Percentiles rank a stretch among this genome's conserved stretches.
phyloP scores from a whole-genome alignment of 2,329 filamentous ascomycete species.

The Albifimbria verrucaria region DNA sequence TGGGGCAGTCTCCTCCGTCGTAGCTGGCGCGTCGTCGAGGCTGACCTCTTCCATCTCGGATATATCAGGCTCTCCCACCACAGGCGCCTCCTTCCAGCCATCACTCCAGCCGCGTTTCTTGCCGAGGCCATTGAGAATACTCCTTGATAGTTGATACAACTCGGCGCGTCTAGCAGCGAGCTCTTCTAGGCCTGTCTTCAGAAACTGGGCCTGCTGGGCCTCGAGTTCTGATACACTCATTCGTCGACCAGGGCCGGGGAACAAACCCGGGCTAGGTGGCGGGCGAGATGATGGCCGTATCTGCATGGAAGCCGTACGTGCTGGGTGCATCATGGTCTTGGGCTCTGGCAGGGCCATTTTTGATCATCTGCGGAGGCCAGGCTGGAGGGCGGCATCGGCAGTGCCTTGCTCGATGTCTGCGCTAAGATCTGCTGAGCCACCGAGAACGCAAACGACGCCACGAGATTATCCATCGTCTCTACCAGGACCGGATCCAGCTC shows the following conservation, averaged over 20 bases:
- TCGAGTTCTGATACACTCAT: slow-evolving; percentile 36
- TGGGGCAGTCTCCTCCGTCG: slow-evolving; percentile 8
- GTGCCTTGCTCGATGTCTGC: slow-evolving; percentile 67
- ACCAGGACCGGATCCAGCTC: slow-evolving; percentile 33
- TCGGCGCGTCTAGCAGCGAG: slow-evolving; percentile 81
- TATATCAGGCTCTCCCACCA: slow-evolving; percentile 41
- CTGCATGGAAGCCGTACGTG: slow-evolving; percentile 59
- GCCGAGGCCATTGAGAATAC: slow-evolving; percentile 72
- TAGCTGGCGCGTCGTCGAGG: slow-evolving; percentile 38
- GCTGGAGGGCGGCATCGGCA: slow-evolving; percentile 62
- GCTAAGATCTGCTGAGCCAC: slow-evolving; percentile 73
- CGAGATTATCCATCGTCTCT: slow-evolving; percentile 67
- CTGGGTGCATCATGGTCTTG: slow-evolving; percentile 69
- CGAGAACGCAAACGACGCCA: slow-evolving; percentile 75
- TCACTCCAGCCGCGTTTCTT: slow-evolving; percentile 71
- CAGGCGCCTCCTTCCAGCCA: slow-evolving; percentile 65
- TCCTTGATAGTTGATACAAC: slow-evolving; percentile 74
- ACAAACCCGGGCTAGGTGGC: slow-evolving; percentile 49
- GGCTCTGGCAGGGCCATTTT: slow-evolving; percentile 61
- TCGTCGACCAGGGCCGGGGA: slow-evolving; percentile 45
- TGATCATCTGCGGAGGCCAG: slow-evolving; percentile 42
- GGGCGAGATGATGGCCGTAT: slow-evolving; percentile 35
- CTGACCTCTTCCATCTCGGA: slow-evolving; percentile 56
- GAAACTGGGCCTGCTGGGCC: slow-evolving; percentile 41
- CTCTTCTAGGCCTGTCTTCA: slow-evolving; percentile 70